Evolutionary conservation across 1,284 basidiomycete species (phyloP), one percentile per base, ranked within the genome.

Genomic region (Cutaneotrichosporon sp.): DNA sequence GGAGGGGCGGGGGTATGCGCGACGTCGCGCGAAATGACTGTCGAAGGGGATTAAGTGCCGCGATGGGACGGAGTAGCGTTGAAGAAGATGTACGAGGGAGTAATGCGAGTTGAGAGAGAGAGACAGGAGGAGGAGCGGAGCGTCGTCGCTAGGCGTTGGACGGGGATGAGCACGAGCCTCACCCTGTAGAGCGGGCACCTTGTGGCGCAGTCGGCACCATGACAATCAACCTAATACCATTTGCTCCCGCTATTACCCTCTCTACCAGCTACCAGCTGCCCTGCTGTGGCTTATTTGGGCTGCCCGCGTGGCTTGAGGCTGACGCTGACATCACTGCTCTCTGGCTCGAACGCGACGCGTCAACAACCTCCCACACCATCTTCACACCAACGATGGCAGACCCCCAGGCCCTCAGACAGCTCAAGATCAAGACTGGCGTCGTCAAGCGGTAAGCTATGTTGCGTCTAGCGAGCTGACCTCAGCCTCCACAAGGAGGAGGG

Each of bases 401-500:
- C 64, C 65, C 73, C 6, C 74, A 76, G 61, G 67, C 71, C 46
- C 50, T 73, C 14, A 65, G 74, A 27, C 89, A 91, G 74, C 84
- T 94, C 69, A 90, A 87, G 77, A 93, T 93, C 82, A 92, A 91
- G 81, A 80, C 86, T 5, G 88, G 87, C 47, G 84, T 83, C 36
- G 85, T 87, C 34, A 86, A 85, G 79, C 84, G 92, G 91, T 92
- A 62, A 62, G 83, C n/a, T n/a, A n/a, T n/a, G n/a, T n/a, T n/a
- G n/a, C n/a, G n/a, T n/a, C n/a, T n/a, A n/a, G n/a, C n/a, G n/a
- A 11, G 16, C 57, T 58, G 31, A 66, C 50, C 4, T 6, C 54
- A 91, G 91, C 43, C 82, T 92, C 58, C 80, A 81, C 69, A 92
- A 92, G 76, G 91, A 94, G 76, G 83, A 88, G 67, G 77, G 74